A percentile compares a stretch with the other conserved stretches of the same genome.
These are phyloP conservation scores for Orbilia blumenaviensis DNA, from an alignment of 2,329 filamentous ascomycete species.

Conservation along the genomic window DNA sequence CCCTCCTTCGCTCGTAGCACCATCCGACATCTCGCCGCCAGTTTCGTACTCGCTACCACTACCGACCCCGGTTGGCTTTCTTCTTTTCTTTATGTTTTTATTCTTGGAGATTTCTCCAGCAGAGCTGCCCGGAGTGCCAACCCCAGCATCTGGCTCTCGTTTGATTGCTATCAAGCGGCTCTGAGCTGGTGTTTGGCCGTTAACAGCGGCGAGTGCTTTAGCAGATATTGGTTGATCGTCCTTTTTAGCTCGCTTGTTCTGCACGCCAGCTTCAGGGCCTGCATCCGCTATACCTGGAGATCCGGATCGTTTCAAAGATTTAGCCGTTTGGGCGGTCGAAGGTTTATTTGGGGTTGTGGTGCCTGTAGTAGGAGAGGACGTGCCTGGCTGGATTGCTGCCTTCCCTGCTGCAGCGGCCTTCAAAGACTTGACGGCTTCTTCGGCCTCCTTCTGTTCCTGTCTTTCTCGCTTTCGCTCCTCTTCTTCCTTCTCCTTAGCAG, in stretches of 20 bases:
- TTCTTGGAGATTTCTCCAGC: conserved; percentile 21
- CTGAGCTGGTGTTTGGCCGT: conserved; percentile 47
- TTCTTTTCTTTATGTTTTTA: conserved; percentile 55
- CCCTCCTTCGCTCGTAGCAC: conserved; percentile 52
- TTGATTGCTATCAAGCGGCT: conserved; percentile 55
- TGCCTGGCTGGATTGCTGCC: conserved; percentile 48
- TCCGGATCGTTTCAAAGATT: conserved; percentile 53
- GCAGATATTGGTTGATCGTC: conserved; percentile 29
- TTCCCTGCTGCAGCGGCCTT: conserved; percentile 52
- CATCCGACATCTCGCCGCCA: conserved; percentile 57
- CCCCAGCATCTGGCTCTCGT: conserved; percentile 56
- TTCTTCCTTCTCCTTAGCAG: conserved; percentile 53
- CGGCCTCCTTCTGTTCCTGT: conserved; percentile 50
- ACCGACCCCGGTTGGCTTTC: conserved; percentile 53
- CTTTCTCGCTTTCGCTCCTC: conserved; percentile 42
- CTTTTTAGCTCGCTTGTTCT: conserved; percentile 52
- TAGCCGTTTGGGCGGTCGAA: conserved; percentile 45
- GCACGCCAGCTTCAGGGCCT: conserved; percentile 32
- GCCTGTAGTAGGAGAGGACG: conserved; percentile 44
- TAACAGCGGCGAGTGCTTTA: conserved; percentile 22
- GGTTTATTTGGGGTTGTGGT: conserved; percentile 41
- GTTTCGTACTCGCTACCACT: conserved; percentile 55
- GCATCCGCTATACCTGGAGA: conserved; percentile 50
- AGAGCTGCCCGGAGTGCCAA: conserved; percentile 16
- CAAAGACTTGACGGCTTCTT: conserved; percentile 51